Percentiles rank a stretch among this genome's conserved stretches.
phyloP scores from a whole-genome alignment of 371 early-diverging fungal genomes.

The Syncephalastrum contaminatum region DNA sequence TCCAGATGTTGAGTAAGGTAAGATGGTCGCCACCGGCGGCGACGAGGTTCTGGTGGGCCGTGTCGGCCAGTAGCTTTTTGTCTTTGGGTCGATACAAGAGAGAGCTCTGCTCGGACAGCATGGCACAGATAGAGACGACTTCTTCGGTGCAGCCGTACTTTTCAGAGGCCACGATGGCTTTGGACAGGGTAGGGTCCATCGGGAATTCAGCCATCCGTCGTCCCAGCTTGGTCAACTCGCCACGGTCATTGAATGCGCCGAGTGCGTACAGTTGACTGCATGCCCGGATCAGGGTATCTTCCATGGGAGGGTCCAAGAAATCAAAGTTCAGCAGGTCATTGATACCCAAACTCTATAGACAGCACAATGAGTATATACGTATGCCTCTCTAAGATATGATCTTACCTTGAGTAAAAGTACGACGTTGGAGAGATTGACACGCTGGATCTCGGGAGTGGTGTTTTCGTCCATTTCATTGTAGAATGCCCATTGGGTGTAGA shows the following conservation, averaged over 20 bases:
- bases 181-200: slow-evolving; percentile 94
- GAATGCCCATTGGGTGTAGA: slow-evolving; percentile 96
- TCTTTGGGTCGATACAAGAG: slow-evolving; percentile 94
- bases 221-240: slow-evolving; percentile 95
- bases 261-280: slow-evolving; percentile 94
- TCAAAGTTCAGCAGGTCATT: slow-evolving; percentile 96
- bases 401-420: slow-evolving; percentile 87
- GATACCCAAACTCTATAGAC: slow-evolving; percentile 80
- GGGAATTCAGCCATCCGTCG: slow-evolving; percentile 99
- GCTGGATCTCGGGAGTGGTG: slow-evolving; percentile 95
- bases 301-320: slow-evolving; percentile 97
- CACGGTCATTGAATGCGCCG: slow-evolving; percentile 92
- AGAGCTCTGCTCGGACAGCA: slow-evolving; percentile 92
- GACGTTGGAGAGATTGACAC: slow-evolving; percentile 90
- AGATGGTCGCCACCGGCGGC: slow-evolving; percentile 92
- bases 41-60: slow-evolving; percentile 84
- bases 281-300: slow-evolving; percentile 90
- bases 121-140: slow-evolving; percentile 84
- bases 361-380: slow-evolving; percentile 3
- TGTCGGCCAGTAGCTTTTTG: slow-evolving; percentile 91
- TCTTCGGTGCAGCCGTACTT: slow-evolving; percentile 92
- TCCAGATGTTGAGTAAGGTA: slow-evolving; percentile 90
- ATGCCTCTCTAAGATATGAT: neutral
- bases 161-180: slow-evolving; percentile 89
- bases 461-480: slow-evolving; percentile 92